phyloP scores from a whole-genome alignment of 164 flowering plant genomes.

The Magnolia sinica region DNA sequence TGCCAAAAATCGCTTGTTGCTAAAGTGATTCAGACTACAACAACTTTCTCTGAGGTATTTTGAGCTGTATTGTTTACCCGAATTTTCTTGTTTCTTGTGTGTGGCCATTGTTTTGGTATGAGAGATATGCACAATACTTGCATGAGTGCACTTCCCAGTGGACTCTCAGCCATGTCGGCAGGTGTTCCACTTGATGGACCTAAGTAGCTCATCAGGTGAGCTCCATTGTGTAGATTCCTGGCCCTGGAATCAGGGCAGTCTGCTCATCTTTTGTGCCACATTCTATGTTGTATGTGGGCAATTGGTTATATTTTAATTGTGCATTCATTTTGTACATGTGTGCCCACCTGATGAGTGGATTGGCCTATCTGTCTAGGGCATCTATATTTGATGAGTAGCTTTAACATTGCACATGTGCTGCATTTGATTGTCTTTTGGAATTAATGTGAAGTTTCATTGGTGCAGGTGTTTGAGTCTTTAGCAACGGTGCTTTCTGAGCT shows the following conservation, averaged over 20 bases:
- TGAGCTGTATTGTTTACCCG: neutral
- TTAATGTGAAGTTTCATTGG: constrained; percentile 14
- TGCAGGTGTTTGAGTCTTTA: constrained; percentile 79
- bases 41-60: constrained; percentile 82
- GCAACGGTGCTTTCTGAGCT: constrained; percentile 81
- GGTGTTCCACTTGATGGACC: too few relatives aligned
- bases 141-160: too few relatives aligned
- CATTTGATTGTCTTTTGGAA: neutral
- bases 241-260: too few relatives aligned
- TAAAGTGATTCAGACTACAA: constrained; percentile 76
- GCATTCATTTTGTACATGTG: neutral
- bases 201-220: too few relatives aligned
- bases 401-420: neutral
- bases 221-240: too few relatives aligned
- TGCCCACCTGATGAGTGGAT: neutral
- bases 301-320: too few relatives aligned
- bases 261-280: too few relatives aligned
- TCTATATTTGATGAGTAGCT: too few relatives aligned
- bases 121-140: too few relatives aligned
- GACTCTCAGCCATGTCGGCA: too few relatives aligned
- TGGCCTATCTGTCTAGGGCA: too few relatives aligned
- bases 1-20: constrained; percentile 83
- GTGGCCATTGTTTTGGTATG: neutral
- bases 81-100: neutral
- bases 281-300: too few relatives aligned